Percentiles rank a stretch among this genome's conserved stretches.
Conservation (phyloP, 139 green algal genomes). For the Helicosporidium sp. region DNA sequence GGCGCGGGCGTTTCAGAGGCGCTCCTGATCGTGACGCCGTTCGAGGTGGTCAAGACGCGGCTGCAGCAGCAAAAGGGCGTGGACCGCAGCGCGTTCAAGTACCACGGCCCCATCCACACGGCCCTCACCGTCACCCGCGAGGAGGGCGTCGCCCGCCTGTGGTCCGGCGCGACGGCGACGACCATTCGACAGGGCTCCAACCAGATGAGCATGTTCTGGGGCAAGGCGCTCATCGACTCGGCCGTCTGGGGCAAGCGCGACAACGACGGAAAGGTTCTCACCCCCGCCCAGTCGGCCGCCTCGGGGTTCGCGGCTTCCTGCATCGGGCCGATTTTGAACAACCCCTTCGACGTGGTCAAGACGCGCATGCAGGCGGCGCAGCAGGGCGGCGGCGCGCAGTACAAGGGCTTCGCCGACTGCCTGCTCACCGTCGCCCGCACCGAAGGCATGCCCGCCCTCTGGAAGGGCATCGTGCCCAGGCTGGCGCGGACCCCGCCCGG, state of each 20-base stretch:
- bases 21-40: conserved; percentile 83
- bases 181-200: conserved; percentile 86
- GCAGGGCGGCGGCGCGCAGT: conserved; percentile 31
- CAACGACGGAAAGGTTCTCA: conserved; percentile 54
- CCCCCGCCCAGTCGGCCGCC: conserved; percentile 51
- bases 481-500: conserved; percentile 86
- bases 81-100: conserved; percentile 52
- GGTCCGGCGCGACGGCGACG: conserved; percentile 69
- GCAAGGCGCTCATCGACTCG: conserved; percentile 64
- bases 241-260: conserved; percentile 64
- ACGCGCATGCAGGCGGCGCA: conserved; percentile 16
- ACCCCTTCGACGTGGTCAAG: conserved; percentile 88
- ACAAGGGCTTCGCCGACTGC: conserved; percentile 65
- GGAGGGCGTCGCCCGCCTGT: conserved; percentile 68
- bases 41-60: conserved; percentile 88
- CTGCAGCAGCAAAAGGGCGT: conserved; percentile 77
- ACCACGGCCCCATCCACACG: conserved; percentile 69
- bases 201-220: conserved; percentile 88
- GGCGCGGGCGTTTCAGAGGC: conserved; percentile 68
- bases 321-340: conserved; percentile 63
- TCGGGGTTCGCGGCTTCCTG: conserved; percentile 69
- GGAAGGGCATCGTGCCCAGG: conserved; percentile 68
- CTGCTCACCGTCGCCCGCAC: conserved; percentile 51
- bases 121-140: conserved; percentile 56
- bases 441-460: conserved; percentile 69